These are phyloP conservation scores for Myochromella boudieri DNA, from an alignment of 768 basidiomycete species.

Conservation along the genomic window DNA sequence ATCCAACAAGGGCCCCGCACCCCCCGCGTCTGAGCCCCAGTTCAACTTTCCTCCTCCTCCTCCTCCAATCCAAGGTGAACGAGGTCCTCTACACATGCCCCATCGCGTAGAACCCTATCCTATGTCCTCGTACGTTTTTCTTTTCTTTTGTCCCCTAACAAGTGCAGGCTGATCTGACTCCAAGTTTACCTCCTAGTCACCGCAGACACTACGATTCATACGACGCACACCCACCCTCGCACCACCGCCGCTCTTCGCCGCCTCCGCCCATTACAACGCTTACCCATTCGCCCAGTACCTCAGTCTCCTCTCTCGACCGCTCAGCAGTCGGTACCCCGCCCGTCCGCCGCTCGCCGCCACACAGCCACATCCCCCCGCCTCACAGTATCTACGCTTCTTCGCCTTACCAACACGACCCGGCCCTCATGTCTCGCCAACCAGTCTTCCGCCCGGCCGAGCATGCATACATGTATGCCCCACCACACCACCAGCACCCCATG, in stretches of 20 bases:
- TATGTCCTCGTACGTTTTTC: constrained; percentile 30
- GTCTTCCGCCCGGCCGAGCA: constrained; percentile 27
- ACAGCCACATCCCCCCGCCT: constrained; percentile 25
- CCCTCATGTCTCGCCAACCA: constrained; percentile 23
- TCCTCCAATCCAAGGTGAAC: too few species aligned
- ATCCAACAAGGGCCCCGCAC: constrained; percentile 8
- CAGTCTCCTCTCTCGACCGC: constrained; percentile 59
- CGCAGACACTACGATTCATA: constrained; percentile 39
- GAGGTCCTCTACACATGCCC: too few species aligned
- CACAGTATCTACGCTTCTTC: constrained; percentile 32
- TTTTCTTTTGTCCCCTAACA: constrained; percentile 1
- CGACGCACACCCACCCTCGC: too few species aligned
- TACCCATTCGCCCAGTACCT: constrained; percentile 62
- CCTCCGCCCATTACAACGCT: constrained; percentile 43
- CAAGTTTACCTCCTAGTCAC: constrained; percentile 22
- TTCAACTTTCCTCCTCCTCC: constrained; percentile 14
- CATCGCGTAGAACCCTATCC: constrained; percentile 41
- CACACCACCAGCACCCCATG: constrained; percentile 20
- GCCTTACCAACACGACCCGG: constrained; percentile 39
- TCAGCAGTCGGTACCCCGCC: constrained; percentile 62
- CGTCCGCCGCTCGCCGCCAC: constrained; percentile 40
- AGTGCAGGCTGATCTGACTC: not conserved
- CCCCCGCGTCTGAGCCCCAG: too few species aligned
- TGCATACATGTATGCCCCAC: constrained; percentile 35
- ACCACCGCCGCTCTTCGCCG: constrained; percentile 28